Percentiles rank a stretch among this genome's conserved stretches.
phyloP scores from a whole-genome alignment of 2,329 filamentous ascomycete genomes.

The Chrysoporthe puriensis region DNA sequence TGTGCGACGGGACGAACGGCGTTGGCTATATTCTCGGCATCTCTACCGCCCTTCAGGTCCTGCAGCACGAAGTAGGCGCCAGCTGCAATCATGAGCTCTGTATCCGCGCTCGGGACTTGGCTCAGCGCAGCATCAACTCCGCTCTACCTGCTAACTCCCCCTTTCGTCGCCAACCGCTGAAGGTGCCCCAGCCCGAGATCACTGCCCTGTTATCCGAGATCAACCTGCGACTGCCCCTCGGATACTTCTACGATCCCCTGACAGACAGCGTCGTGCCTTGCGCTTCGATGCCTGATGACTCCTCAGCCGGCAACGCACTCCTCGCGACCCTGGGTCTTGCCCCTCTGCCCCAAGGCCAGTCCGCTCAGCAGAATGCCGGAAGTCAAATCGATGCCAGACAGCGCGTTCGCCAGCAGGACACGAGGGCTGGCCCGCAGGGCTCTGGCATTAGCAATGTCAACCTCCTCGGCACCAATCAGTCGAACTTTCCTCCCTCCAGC shows the following conservation, averaged over 20 bases:
- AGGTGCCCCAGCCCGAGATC: conserved; percentile 10
- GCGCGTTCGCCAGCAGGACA: neutral
- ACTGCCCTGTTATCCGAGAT: conserved; percentile 24
- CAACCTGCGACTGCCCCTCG: conserved; percentile 31
- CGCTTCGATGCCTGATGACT: neutral
- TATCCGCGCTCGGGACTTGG: neutral
- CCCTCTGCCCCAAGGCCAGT: neutral
- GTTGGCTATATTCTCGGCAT: conserved; percentile 21
- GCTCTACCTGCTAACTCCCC: neutral
- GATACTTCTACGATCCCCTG: conserved; percentile 16
- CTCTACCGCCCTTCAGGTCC: neutral
- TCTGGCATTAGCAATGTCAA: neutral
- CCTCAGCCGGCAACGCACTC: neutral
- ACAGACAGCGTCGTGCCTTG: neutral
- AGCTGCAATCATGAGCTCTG: neutral
- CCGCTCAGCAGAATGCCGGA: neutral
- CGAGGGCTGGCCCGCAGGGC: neutral
- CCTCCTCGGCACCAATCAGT: neutral
- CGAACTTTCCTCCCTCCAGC: neutral
- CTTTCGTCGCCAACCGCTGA: neutral
- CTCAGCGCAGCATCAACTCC: neutral
- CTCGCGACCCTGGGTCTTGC: neutral
- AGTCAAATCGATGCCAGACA: neutral
- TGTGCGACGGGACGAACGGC: neutral
- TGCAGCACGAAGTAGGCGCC: neutral